phyloP scores from a whole-genome alignment of 1,284 basidiomycete genomes.

The Puccinia horiana region DNA sequence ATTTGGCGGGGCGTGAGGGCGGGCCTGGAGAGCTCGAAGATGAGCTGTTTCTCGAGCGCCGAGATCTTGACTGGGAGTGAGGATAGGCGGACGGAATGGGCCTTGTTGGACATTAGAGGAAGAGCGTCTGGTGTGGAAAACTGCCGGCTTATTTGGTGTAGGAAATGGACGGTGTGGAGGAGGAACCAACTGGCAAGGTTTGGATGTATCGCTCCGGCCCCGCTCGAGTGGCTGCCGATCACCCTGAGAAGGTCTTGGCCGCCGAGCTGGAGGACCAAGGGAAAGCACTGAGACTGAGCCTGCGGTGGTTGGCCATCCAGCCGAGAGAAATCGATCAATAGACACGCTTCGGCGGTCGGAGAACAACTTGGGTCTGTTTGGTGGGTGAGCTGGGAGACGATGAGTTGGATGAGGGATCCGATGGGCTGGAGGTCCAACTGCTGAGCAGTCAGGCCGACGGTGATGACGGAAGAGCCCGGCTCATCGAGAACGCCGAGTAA shows the following conservation, averaged over 20 bases:
- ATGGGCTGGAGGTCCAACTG: neutral
- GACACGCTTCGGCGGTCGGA: too few species aligned
- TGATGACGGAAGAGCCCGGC: neutral
- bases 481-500: neutral
- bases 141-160: neutral
- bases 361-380: neutral
- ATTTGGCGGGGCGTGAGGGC: neutral
- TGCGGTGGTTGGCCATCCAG: neutral
- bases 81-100: neutral
- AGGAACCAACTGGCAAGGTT: slow-evolving; percentile 16
- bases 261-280: neutral
- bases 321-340: slow-evolving; percentile 6
- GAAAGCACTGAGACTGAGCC: neutral
- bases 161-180: neutral
- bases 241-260: neutral
- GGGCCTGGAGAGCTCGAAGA: slow-evolving; percentile 10
- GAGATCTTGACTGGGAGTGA: slow-evolving; percentile 6
- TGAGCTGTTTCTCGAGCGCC: neutral
- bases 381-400: slow-evolving; percentile 1
- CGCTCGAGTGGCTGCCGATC: neutral
- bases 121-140: neutral
- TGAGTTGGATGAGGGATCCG: slow-evolving; percentile 6
- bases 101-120: neutral
- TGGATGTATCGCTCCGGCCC: neutral
- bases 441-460: neutral